phyloP scores from a whole-genome alignment of 768 basidiomycete genomes.

The Tulasnella calospora region DNA sequence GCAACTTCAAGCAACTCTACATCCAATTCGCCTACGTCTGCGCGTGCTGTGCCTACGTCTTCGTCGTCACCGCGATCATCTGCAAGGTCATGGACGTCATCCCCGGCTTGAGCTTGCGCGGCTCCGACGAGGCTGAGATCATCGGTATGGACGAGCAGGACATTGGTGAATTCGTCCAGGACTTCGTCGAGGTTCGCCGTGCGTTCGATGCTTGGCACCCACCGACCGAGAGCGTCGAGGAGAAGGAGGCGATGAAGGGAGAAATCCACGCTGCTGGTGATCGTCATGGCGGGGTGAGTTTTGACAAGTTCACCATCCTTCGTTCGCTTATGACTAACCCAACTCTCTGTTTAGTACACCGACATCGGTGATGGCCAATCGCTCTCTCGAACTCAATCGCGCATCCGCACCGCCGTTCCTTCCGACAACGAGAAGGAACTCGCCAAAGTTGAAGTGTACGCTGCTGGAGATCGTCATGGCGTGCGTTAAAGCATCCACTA shows the following conservation, averaged over 20 bases:
- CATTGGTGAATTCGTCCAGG: constrained; percentile 31
- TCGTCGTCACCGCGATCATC: constrained; percentile 54
- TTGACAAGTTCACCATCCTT: too few relatives aligned
- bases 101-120: constrained; percentile 54
- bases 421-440: background rate
- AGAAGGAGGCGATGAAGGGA: constrained; percentile 1
- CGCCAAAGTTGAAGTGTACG: background rate
- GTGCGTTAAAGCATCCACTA: background rate
- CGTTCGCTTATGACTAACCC: background rate
- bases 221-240: background rate
- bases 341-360: background rate
- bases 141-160: constrained; percentile 69
- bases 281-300: constrained; percentile 23
- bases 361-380: background rate
- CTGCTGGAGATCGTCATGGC: constrained; percentile 14
- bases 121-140: constrained; percentile 52
- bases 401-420: background rate
- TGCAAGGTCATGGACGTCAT: constrained; percentile 53
- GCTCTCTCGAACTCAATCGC: background rate
- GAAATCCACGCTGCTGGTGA: constrained; percentile 25
- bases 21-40: constrained; percentile 65
- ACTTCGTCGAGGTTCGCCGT: constrained; percentile 31
- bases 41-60: constrained; percentile 51
- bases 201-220: constrained; percentile 27
- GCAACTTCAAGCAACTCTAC: constrained; percentile 68